These are phyloP conservation scores for Penicillium pulvis DNA, from an alignment of 495 filamentous ascomycete genomes.

Conservation along the genomic window DNA sequence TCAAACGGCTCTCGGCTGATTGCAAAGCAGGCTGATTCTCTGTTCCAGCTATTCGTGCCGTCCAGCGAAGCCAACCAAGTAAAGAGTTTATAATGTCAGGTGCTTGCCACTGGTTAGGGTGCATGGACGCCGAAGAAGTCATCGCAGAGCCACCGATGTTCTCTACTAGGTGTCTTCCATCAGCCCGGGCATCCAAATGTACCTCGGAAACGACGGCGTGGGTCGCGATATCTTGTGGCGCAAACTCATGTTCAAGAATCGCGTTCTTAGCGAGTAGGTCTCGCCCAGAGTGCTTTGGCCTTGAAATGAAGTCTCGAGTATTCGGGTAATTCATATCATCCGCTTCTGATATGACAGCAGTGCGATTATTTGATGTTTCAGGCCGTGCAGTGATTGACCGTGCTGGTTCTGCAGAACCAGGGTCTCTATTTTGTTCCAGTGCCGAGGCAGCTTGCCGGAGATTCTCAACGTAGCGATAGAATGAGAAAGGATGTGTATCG, in stretches of 20 bases:
- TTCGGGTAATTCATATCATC: slow-evolving; percentile 13
- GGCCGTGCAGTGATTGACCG: slow-evolving; percentile 18
- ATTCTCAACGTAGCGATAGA: slow-evolving; percentile 39
- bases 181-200: slow-evolving; percentile 41
- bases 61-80: slow-evolving; percentile 41
- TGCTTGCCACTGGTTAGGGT: slow-evolving; percentile 3
- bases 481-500: slow-evolving; percentile 34
- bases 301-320: slow-evolving; percentile 37
- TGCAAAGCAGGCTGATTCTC: slow-evolving; percentile 22
- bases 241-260: slow-evolving; percentile 11
- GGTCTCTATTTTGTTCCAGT: slow-evolving; percentile 14
- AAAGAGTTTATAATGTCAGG: slow-evolving; percentile 35
- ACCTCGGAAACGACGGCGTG: slow-evolving; percentile 46
- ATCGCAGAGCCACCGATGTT: background rate
- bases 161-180: slow-evolving; percentile 11
- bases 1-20: slow-evolving; percentile 43
- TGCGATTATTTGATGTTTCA: slow-evolving; percentile 1
- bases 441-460: slow-evolving; percentile 24
- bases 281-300: slow-evolving; percentile 31
- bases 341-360: slow-evolving; percentile 3
- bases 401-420: slow-evolving; percentile 10
- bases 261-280: slow-evolving; percentile 31
- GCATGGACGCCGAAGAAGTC: background rate
- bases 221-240: slow-evolving; percentile 29
- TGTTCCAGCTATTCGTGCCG: slow-evolving; percentile 23